Evolutionary conservation across 2,329 filamentous ascomycete genomes (phyloP).

Genomic region (Verticillium alfalfae): DNA sequence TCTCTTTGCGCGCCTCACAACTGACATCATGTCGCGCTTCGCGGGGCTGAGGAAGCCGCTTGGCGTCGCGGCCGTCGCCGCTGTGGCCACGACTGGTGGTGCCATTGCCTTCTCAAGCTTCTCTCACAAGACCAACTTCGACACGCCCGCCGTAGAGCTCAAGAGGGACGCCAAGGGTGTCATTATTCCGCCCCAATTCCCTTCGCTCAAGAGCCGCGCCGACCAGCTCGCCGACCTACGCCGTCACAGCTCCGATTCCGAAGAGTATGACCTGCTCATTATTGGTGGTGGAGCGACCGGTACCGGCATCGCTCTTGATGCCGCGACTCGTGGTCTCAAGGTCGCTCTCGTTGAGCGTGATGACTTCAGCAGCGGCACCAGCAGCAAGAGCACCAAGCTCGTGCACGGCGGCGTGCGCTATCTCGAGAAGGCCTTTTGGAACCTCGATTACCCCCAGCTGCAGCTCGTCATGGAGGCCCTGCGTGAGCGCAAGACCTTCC

Average conservation of each 20-base stretch:
- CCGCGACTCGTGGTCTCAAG: constrained; percentile 70
- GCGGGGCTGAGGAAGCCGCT: constrained; percentile 26
- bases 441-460: constrained; percentile 79
- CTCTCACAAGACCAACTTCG: constrained; percentile 21
- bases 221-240: constrained; percentile 35
- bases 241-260: constrained; percentile 27
- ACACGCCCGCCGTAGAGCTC: constrained; percentile 24
- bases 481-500: constrained; percentile 75
- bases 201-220: constrained; percentile 23
- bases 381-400: constrained; percentile 82
- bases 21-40: constrained; percentile 25
- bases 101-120: constrained; percentile 20
- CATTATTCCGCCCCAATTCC: constrained; percentile 31
- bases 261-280: constrained; percentile 70
- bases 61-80: constrained; percentile 18
- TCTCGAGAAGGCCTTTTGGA: constrained; percentile 81
- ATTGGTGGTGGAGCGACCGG: constrained; percentile 78
- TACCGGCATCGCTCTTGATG: constrained; percentile 75
- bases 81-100: constrained; percentile 18
- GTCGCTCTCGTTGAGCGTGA: constrained; percentile 79
- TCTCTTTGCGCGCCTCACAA: not conserved
- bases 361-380: constrained; percentile 77
- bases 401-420: constrained; percentile 83
- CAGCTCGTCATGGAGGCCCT: constrained; percentile 76
- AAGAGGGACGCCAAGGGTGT: constrained; percentile 28